Base-by-base conservation (phyloP, 2,329 filamentous ascomycete species). In the Stachybotrys elegans region DNA sequence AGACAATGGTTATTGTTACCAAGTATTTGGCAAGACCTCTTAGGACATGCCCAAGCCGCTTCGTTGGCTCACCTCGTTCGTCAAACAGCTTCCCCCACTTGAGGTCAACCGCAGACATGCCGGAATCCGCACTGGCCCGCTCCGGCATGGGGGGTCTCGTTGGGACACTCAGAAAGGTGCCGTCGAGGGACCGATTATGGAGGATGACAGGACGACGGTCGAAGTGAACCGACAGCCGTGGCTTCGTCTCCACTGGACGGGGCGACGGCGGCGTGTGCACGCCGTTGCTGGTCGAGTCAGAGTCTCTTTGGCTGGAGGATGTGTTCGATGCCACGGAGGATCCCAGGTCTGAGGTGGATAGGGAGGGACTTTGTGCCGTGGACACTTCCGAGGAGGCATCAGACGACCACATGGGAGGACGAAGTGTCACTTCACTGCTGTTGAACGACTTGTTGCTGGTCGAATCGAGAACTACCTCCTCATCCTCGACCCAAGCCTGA, bases 61-160 rank as follows among this genome's bases (percentile, higher is more conserved):
- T 63, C 0, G 88, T 91, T 1, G 86, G 80, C 44, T 76, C 73
- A 0, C 83, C 85, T 22, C 81, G 72, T 3, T 72, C 68, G 38
- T 86, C 81, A 57, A 94, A 94, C 3, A 95, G 62, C 9, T 72
- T 72, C 6, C 87, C 85, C 89, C 89, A 95, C 57, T 83, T 83
- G 57, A 77, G 79, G 59, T 91, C 86, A 22, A 86, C 63, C 2
- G 78, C 76, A 2, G 57, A 62, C 9, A 56, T 31, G 9, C 38
- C 31, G 8, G 47, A 43, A 1, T 29, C 46, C 2, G 44, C 43
- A 4, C 19, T 34, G 2, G 29, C 37, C 7, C 37, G 21, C 7
- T 47, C 48, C 4, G 49, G 44, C n/a, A 22, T 20, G 31, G 32
- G 12, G 22, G 21, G 2, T 5, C 20, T 40, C 16, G 36, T 16